Evolutionary conservation across 257 asterid genomes (phyloP).

Genomic region (Solanum phureja): DNA sequence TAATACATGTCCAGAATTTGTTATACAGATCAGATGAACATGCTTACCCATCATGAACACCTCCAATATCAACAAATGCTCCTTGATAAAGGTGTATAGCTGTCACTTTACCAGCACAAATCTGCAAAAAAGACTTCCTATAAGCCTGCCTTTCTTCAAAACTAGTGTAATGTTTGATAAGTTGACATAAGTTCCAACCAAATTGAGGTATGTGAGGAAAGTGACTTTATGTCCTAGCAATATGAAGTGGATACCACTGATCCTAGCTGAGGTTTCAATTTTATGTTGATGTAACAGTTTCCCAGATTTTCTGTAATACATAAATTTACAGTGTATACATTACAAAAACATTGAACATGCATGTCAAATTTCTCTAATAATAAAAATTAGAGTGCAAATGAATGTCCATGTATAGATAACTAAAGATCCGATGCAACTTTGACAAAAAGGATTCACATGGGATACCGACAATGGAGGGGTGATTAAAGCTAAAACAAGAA

Average conservation of each 20-base stretch:
- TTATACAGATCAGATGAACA: not conserved
- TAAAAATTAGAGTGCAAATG: not conserved
- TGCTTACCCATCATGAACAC: constrained; percentile 89
- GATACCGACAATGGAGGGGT: not conserved
- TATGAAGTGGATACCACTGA: not conserved
- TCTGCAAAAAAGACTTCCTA: constrained; percentile 27
- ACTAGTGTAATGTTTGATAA: not conserved
- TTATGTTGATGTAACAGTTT: not conserved
- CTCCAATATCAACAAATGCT: constrained; percentile 96
- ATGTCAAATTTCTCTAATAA: not conserved
- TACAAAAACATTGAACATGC: not conserved
- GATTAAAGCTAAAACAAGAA: not conserved
- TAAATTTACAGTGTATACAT: not conserved
- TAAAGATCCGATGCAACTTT: not conserved
- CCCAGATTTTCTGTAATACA: not conserved
- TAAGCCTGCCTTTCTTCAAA: not conserved
- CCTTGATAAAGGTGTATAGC: constrained; percentile 96
- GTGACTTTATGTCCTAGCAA: not conserved
- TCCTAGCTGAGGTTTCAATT: not conserved
- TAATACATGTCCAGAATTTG: not conserved
- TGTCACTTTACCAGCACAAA: constrained; percentile 87
- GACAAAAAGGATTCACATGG: not conserved
- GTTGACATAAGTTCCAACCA: not conserved
- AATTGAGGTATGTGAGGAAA: not conserved
- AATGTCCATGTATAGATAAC: not conserved